A percentile compares a stretch with the other conserved stretches of the same genome.
phyloP scores from a whole-genome alignment of 768 basidiomycete genomes.

The Leccinum disarticulatum region DNA sequence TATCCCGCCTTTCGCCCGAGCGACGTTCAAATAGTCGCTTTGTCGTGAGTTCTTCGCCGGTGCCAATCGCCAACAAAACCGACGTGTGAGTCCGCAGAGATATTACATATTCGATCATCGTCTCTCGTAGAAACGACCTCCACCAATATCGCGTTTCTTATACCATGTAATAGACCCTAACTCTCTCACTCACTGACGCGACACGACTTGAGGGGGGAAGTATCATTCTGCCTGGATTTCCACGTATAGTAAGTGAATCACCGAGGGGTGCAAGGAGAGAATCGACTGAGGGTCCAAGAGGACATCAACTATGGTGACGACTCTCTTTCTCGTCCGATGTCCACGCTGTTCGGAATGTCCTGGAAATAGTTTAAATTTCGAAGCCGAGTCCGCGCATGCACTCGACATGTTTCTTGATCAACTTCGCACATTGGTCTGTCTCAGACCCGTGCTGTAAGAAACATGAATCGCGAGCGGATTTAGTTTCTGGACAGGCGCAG shows the following conservation, averaged over 20 bases:
- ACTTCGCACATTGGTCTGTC: slow-evolving; percentile 74
- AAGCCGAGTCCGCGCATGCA: slow-evolving; percentile 95
- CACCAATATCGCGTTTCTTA: not conserved
- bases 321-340: not conserved
- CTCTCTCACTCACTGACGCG: not conserved
- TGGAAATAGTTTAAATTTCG: slow-evolving; percentile 50
- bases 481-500: slow-evolving; percentile 94
- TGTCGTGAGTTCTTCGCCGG: too few species aligned
- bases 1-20: too few species aligned
- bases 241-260: not conserved
- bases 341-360: not conserved
- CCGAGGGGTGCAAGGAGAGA: not conserved
- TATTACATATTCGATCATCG: too few species aligned
- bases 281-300: not conserved
- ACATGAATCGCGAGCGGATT: slow-evolving; percentile 90
- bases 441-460: slow-evolving; percentile 74
- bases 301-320: not conserved
- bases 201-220: not conserved
- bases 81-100: too few species aligned
- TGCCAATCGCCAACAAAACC: too few species aligned
- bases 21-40: too few species aligned
- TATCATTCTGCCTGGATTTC: not conserved
- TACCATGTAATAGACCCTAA: not conserved
- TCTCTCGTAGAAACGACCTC: too few species aligned
- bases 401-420: slow-evolving; percentile 76